phyloP scores from a whole-genome alignment of 257 asterid genomes.

The Lavandula angustifolia region DNA sequence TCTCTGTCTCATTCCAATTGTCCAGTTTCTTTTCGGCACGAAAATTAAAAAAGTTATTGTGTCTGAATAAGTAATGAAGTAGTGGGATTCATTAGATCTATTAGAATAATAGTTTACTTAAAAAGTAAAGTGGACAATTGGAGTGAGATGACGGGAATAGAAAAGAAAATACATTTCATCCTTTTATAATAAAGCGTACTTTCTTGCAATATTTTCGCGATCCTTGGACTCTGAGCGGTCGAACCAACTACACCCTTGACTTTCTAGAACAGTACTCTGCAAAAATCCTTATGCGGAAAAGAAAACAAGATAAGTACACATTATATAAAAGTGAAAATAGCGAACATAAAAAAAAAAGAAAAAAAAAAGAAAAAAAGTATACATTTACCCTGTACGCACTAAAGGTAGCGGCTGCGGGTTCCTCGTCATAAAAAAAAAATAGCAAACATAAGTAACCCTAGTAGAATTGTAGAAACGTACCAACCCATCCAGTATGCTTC shows the following conservation, averaged over 20 bases:
- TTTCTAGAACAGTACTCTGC: slow-evolving; percentile 94
- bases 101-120: too few species aligned
- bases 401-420: too few species aligned
- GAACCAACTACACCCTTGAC: slow-evolving; percentile 99
- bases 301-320: slow-evolving; percentile 26
- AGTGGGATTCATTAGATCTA: too few species aligned
- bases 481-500: slow-evolving; percentile 99
- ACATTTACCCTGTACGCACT: slow-evolving; percentile 13
- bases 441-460: too few species aligned
- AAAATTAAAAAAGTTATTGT: too few species aligned
- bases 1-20: too few species aligned
- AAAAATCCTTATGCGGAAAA: slow-evolving; percentile 56
- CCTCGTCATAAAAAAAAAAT: slow-evolving; percentile 13
- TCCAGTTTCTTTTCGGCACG: too few species aligned
- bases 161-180: slow-evolving; percentile 18
- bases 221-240: slow-evolving; percentile 95
- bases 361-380: too few species aligned
- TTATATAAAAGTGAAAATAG: slow-evolving; percentile 15
- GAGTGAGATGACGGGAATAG: too few species aligned
- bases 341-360: too few species aligned
- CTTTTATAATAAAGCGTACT: slow-evolving; percentile 48
- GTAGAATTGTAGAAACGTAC: slow-evolving; percentile 54
- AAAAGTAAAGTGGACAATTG: too few species aligned
- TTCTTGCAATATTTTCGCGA: slow-evolving; percentile 89
- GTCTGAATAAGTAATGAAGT: too few species aligned